Conservation (phyloP, 2,329 filamentous ascomycete genomes). For the Colletotrichum magnum region DNA sequence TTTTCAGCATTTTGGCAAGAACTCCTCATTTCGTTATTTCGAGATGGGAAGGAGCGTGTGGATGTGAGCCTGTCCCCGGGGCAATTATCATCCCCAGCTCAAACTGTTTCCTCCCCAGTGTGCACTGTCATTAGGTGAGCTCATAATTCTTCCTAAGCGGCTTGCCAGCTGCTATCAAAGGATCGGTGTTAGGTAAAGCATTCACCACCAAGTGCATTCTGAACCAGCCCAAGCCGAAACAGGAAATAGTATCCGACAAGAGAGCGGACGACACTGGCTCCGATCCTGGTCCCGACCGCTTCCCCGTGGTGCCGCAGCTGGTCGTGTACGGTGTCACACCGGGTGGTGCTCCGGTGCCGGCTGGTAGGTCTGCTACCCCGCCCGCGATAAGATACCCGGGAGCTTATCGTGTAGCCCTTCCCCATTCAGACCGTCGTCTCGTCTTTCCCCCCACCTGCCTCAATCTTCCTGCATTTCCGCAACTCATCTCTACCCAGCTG, state of each 20-base stretch:
- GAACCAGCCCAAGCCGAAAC: not conserved
- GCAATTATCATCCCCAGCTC: too few species aligned
- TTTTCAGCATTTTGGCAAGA: too few species aligned
- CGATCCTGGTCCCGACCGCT: conserved; percentile 23
- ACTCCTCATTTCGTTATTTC: too few species aligned
- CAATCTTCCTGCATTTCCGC: not conserved
- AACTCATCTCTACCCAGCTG: too few species aligned
- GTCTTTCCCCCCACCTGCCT: conserved; percentile 12
- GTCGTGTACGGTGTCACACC: not conserved
- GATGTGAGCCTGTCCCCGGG: too few species aligned
- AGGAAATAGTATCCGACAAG: conserved; percentile 16
- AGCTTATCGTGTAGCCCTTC: conserved; percentile 39
- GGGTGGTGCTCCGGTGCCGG: conserved; percentile 24
- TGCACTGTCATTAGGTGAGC: too few species aligned
- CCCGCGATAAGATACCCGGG: conserved; percentile 35
- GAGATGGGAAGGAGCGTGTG: too few species aligned
- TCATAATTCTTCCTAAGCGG: too few species aligned
- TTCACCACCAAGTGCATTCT: not conserved
- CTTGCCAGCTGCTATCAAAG: not conserved
- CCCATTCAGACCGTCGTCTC: conserved; percentile 34
- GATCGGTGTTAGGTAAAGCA: conserved; percentile 17
- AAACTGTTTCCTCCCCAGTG: too few species aligned
- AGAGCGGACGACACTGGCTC: conserved; percentile 7
- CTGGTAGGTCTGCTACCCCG: not conserved
- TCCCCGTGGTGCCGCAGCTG: conserved; percentile 7